Evolutionary conservation across 1,284 basidiomycete species (phyloP), one percentile per base, ranked within the genome.

Genomic region (Rhizoctonia solani): DNA sequence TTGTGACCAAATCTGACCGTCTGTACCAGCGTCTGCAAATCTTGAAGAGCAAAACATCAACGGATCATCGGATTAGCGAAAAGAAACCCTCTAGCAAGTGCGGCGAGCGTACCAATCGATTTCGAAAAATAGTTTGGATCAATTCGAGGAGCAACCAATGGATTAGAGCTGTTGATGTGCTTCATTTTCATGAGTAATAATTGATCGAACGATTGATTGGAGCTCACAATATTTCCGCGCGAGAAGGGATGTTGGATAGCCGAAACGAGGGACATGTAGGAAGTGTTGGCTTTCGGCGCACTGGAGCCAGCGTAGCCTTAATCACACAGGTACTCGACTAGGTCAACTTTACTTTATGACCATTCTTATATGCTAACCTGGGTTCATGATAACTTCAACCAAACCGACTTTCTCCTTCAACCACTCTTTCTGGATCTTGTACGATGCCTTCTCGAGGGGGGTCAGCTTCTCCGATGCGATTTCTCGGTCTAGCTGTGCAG

Each of bases 231-330:
- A 23, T 37, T 59, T 16, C 67, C 71, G 3, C 58, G 59, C 6
- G 76, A 76, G 23, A 79, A 69, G 1, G 76, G 75, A 61, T 78
- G 78, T 65, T 78, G 77, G 14, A 78, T 56, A 0, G 77, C 78
- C 11, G 75, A 73, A 67, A 79, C 74, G 4, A 80, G 73, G 8
- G 66, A 68, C 29, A 73, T 56, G n/a, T 72, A 69, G 63, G 72
- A 72, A 19, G 68, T 71, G n/a, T 71, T 69, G 9, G 59, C 23
- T 30, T 70, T 70, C 54, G 71, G 72, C 49, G 73, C 72, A 6
- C 69, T 66, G 27, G 75, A 21, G 41, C 61, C 50, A 23, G 46
- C 53, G 23, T 54, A 65, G 2, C 39, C 61, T 65, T 41, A 44
- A 37, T 19, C 23, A 25, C 8, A n/a, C n/a, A n/a, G 44, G n/a